Evolutionary conservation across 2,329 filamentous ascomycete genomes (phyloP).

Genomic region (Ophiosphaerella herpotricha): DNA sequence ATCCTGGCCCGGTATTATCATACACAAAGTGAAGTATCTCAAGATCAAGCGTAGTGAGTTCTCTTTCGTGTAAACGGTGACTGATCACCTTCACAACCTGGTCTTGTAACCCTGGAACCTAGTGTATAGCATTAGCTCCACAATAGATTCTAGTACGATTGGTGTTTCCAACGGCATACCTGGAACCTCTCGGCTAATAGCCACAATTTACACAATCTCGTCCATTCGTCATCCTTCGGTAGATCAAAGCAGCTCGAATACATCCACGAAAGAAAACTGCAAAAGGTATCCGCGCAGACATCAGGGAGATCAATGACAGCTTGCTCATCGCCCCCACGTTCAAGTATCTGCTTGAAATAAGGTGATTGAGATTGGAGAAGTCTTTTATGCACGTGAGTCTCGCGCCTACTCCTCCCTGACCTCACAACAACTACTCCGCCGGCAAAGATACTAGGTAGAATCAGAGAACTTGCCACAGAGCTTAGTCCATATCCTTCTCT

Average conservation of each 20-base stretch:
- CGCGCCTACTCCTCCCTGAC: neutral
- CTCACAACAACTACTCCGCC: neutral
- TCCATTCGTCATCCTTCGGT: neutral
- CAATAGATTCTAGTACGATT: neutral
- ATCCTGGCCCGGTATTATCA: conserved; percentile 2
- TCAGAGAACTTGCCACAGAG: neutral
- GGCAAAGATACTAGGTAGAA: neutral
- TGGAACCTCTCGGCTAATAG: neutral
- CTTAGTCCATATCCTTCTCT: too few species aligned
- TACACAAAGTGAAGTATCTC: conserved; percentile 2
- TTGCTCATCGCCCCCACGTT: neutral
- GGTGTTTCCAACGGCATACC: neutral
- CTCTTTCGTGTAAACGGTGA: neutral
- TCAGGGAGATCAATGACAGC: neutral
- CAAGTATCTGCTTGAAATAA: neutral
- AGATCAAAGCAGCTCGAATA: neutral
- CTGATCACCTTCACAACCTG: conserved; percentile 1
- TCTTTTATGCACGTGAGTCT: neutral
- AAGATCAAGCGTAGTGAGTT: neutral
- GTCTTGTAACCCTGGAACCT: conserved; percentile 1
- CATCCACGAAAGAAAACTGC: neutral
- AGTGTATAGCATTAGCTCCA: neutral
- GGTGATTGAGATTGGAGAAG: neutral
- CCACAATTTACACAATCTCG: conserved; percentile 2
- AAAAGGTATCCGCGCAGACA: neutral